These are phyloP conservation scores for Gleditsia sinensis DNA, from an alignment of 306 rosid genomes.

Conservation along the genomic window DNA sequence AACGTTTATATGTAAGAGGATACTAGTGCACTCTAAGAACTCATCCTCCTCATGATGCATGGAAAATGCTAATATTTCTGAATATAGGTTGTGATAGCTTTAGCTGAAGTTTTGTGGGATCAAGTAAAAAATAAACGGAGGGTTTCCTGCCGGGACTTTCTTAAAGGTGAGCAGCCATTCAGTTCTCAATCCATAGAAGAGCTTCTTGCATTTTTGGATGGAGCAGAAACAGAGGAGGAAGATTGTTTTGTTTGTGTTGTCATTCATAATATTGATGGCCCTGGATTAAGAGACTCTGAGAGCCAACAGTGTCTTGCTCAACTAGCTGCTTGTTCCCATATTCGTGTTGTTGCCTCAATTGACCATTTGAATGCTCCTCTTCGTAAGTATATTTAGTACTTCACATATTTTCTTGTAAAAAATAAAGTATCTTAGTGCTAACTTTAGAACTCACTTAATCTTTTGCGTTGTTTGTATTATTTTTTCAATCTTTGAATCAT, in stretches of 20 bases:
- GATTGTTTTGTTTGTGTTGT: conserved; percentile 62
- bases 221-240: conserved; percentile 48
- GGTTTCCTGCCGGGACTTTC: conserved; percentile 39
- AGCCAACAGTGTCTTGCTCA: conserved; percentile 79
- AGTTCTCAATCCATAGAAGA: conserved; percentile 77
- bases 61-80: conserved; percentile 7
- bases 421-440: conserved; percentile 11
- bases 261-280: conserved; percentile 91
- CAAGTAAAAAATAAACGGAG: conserved; percentile 62
- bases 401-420: neutral
- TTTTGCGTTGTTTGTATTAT: neutral
- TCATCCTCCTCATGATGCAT: conserved; percentile 11
- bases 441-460: conserved; percentile 6
- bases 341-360: conserved; percentile 74
- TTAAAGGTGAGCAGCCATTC: conserved; percentile 60
- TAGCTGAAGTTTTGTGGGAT: conserved; percentile 76
- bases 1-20: conserved; percentile 6
- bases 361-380: conserved; percentile 89
- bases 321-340: conserved; percentile 72
- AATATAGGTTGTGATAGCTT: conserved; percentile 64
- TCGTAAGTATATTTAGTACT: conserved; percentile 52
- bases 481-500: conserved; percentile 20
- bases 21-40: neutral
- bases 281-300: conserved; percentile 83
- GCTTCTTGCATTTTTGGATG: conserved; percentile 74